Conservation (phyloP, 345 rosid genomes). For the Diplotaxis tenuifolia region DNA sequence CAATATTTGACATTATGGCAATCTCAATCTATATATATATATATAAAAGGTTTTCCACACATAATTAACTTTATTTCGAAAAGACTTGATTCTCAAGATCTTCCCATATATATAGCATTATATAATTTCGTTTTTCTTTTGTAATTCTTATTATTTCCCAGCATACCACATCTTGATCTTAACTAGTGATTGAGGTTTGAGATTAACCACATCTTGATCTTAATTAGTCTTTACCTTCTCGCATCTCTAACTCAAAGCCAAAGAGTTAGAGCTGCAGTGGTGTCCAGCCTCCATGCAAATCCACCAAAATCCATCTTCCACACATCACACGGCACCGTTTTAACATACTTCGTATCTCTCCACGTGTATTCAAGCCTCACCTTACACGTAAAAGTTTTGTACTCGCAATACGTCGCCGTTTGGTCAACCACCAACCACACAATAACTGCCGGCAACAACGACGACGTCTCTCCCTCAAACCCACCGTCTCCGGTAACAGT, state of each 20-base stretch:
- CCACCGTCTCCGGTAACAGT: slow-evolving; percentile 32
- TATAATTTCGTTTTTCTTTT: not conserved
- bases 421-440: slow-evolving; percentile 42
- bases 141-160: slow-evolving; percentile 13
- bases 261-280: slow-evolving; percentile 50
- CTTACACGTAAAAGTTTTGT: slow-evolving; percentile 42
- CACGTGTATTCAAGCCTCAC: slow-evolving; percentile 45
- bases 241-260: slow-evolving; percentile 33
- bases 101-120: slow-evolving; percentile 9
- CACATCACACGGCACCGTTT: slow-evolving; percentile 56
- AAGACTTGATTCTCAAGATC: slow-evolving; percentile 25
- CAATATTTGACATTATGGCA: slow-evolving; percentile 15
- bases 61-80: slow-evolving; percentile 8
- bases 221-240: slow-evolving; percentile 6
- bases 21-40: slow-evolving; percentile 15
- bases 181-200: slow-evolving; percentile 6
- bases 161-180: not conserved
- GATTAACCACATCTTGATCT: slow-evolving; percentile 7
- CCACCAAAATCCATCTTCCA: slow-evolving; percentile 61
- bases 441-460: slow-evolving; percentile 25
- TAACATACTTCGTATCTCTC: slow-evolving; percentile 22
- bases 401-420: slow-evolving; percentile 24
- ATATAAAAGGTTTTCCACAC: not conserved
- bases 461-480: not conserved
- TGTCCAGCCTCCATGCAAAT: slow-evolving; percentile 66